Base-by-base conservation (phyloP, 2,329 filamentous ascomycete genomes). In the Knufia fluminis region DNA sequence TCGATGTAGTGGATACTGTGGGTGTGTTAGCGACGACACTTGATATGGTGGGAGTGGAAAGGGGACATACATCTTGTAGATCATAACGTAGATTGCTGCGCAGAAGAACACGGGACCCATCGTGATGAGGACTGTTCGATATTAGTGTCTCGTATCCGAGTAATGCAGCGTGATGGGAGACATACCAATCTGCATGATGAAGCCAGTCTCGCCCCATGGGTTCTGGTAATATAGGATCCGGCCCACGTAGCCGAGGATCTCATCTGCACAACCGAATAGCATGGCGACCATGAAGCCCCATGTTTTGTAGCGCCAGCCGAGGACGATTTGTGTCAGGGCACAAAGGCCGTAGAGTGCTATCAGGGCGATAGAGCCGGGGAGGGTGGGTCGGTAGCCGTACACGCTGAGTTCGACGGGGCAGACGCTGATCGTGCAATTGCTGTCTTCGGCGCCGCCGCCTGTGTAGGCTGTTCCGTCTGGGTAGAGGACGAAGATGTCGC, bases 71-170 rank as follows among this genome's bases (percentile, higher is more conserved):
- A 68, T 62, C 48, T 64, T 60, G n/a, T 67, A 67, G 24, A 83
- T 71, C 24, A 78, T 82, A 48, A 85, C 74, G 62, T 85, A 86
- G 60, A 85, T 79, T 51, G 78, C 79, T 0, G 81, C 82, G 23
- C 77, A 72, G 58, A 76, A 72, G 62, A 77, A 80, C 48, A 77
- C 75, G 8, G 74, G 74, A 0, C 67, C 72, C 39, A 74, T 73
- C 56, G 74, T 78, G 45, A 85, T 69, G 63, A 77, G 81, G 52
- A 77, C 74, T 78, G 44, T 19, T 24, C 9, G 22, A 55, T 47
- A 23, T 44, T 8, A 36, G 33, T 17, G 36, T 22, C 16, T 46
- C n/a, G 42, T 33, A 22, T 41, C 19, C 17, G n/a, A n/a, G n/a
- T n/a, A 8, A 28, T 1, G 9, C 20, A 35, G 41, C 10, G 20